These are phyloP conservation scores for Sclerotinia subarctica DNA, from an alignment of 2,329 filamentous ascomycete species.

Conservation along the genomic window DNA sequence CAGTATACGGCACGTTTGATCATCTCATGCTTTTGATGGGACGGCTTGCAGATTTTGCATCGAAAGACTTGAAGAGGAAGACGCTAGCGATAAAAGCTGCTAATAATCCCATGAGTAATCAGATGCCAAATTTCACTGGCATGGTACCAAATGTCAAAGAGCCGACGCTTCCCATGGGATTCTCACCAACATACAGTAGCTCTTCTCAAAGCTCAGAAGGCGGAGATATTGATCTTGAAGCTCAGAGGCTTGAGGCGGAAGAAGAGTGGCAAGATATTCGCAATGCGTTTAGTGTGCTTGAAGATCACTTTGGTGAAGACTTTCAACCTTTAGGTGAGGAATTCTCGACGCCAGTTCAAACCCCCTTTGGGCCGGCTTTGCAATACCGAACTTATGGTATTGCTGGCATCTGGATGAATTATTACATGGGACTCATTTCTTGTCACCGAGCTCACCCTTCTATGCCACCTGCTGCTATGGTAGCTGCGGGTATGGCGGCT, in stretches of 20 bases:
- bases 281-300: slow-evolving; percentile 65
- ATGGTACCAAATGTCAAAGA: slow-evolving; percentile 35
- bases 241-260: slow-evolving; percentile 32
- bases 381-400: slow-evolving; percentile 87
- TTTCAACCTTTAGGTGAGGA: slow-evolving; percentile 75
- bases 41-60: slow-evolving; percentile 73
- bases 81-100: slow-evolving; percentile 60
- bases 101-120: slow-evolving; percentile 36
- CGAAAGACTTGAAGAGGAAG: slow-evolving; percentile 76
- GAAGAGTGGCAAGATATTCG: slow-evolving; percentile 75
- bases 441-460: slow-evolving; percentile 78
- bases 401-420: slow-evolving; percentile 81
- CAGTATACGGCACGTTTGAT: slow-evolving; percentile 82
- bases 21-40: slow-evolving; percentile 80
- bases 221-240: slow-evolving; percentile 33
- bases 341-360: slow-evolving; percentile 56
- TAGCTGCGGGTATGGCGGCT: slow-evolving; percentile 77
- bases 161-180: slow-evolving; percentile 37
- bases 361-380: slow-evolving; percentile 78
- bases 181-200: slow-evolving; percentile 24
- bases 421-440: slow-evolving; percentile 79
- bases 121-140: slow-evolving; percentile 35
- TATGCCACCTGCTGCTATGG: slow-evolving; percentile 85
- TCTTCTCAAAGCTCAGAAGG: slow-evolving; percentile 29
- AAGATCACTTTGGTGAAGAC: slow-evolving; percentile 63